Percentiles rank a stretch among this genome's conserved stretches.
These are phyloP conservation scores for Sordariomycetes sp. DNA, from an alignment of 2,329 filamentous ascomycete species.

Conservation along the genomic window DNA sequence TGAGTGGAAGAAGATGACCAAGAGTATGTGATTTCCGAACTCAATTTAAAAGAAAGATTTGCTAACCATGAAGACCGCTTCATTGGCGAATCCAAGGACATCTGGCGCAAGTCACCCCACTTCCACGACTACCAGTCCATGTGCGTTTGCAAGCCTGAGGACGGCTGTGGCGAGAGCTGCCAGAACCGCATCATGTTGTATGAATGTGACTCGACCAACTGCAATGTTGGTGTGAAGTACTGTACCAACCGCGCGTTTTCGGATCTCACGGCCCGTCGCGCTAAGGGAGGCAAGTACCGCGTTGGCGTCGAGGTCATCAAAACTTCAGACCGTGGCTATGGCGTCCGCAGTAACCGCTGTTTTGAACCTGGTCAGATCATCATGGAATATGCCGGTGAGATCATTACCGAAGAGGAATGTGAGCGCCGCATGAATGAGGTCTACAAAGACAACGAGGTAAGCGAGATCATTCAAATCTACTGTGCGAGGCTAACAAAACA, in stretches of 20 bases:
- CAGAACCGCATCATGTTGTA: constrained; percentile 96
- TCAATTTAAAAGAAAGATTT: neutral
- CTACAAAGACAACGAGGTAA: constrained; percentile 88
- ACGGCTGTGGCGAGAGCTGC: constrained; percentile 81
- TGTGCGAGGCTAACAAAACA: constrained; percentile 27
- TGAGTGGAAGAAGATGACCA: constrained; percentile 86
- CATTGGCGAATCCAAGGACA: constrained; percentile 69
- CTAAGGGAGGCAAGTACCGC: constrained; percentile 75
- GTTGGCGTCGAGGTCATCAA: constrained; percentile 94
- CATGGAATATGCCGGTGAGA: constrained; percentile 96
- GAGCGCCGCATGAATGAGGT: constrained; percentile 86
- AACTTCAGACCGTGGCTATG: constrained; percentile 79
- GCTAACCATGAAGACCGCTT: constrained; percentile 64
- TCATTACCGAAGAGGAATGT: constrained; percentile 90
- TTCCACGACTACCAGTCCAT: constrained; percentile 66
- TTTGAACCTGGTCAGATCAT: constrained; percentile 92
- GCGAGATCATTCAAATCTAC: constrained; percentile 14
- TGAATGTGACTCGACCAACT: constrained; percentile 88
- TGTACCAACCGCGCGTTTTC: constrained; percentile 89
- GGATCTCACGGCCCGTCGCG: constrained; percentile 63
- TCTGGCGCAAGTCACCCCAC: constrained; percentile 73
- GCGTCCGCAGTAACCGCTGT: constrained; percentile 80
- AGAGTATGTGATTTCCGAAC: constrained; percentile 50
- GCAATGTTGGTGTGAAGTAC: constrained; percentile 60
- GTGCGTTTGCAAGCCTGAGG: constrained; percentile 69